Evolutionary conservation across 805 yeast species (phyloP).

Genomic region (Candida morakotiae): DNA sequence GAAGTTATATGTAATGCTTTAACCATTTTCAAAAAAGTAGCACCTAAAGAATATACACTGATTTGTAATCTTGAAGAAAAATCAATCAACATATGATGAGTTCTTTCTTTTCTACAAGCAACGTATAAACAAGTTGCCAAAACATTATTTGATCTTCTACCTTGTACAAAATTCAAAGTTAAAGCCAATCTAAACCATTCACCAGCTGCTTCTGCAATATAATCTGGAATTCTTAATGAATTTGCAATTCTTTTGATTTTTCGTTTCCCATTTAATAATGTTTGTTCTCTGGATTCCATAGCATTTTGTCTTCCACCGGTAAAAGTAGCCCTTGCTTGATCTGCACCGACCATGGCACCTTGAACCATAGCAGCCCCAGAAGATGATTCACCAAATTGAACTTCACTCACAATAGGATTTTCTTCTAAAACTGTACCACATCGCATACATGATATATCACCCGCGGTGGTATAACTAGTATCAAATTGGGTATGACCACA

Average conservation of each 20-base stretch:
- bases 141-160: conserved; percentile 93
- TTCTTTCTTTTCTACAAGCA: conserved; percentile 87
- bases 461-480: conserved; percentile 39
- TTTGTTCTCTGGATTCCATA: conserved; percentile 84
- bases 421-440: conserved; percentile 92
- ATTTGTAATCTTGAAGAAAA: conserved; percentile 87
- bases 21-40: conserved; percentile 92
- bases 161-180: conserved; percentile 88
- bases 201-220: conserved; percentile 78
- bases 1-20: conserved; percentile 71
- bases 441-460: conserved; percentile 70
- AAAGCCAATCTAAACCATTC: conserved; percentile 89
- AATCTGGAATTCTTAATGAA: conserved; percentile 76
- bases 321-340: conserved; percentile 70
- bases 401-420: conserved; percentile 92
- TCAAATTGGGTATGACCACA: conserved; percentile 22
- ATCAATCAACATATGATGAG: conserved; percentile 95
- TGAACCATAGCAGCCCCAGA: conserved; percentile 95
- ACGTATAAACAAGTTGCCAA: conserved; percentile 92
- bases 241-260: conserved; percentile 77
- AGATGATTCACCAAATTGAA: conserved; percentile 87
- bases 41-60: conserved; percentile 91
- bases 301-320: conserved; percentile 65
- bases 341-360: conserved; percentile 89
- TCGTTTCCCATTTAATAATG: conserved; percentile 77